Percentiles rank a stretch among this genome's conserved stretches.
These are phyloP conservation scores for Darksidea phi DNA, from an alignment of 495 filamentous ascomycete species.

Conservation along the genomic window DNA sequence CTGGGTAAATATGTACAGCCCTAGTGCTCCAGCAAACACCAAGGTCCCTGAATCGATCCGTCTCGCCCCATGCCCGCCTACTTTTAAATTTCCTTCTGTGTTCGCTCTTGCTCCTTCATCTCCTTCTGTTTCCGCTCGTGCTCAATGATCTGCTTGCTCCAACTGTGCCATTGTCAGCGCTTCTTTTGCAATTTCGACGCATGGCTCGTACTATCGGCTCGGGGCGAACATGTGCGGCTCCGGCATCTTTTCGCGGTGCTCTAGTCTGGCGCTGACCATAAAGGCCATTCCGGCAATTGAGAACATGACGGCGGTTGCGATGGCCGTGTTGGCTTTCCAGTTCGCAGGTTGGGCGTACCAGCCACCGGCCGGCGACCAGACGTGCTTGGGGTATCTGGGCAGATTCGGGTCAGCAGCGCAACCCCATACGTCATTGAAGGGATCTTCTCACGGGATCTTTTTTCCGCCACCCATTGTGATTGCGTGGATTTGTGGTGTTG, in stretches of 20 bases:
- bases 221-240: slow-evolving; percentile 87
- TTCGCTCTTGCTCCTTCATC: slow-evolving; percentile 81
- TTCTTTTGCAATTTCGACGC: not conserved
- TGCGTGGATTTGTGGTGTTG: slow-evolving; percentile 6
- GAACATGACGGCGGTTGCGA: slow-evolving; percentile 69
- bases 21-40: slow-evolving; percentile 33
- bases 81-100: slow-evolving; percentile 52
- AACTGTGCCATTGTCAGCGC: slow-evolving; percentile 54
- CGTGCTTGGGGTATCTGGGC: slow-evolving; percentile 93
- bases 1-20: slow-evolving; percentile 52
- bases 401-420: not conserved
- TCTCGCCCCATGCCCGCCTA: not conserved
- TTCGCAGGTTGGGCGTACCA: slow-evolving; percentile 94
- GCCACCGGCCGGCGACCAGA: slow-evolving; percentile 97
- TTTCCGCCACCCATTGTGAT: slow-evolving; percentile 65
- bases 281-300: slow-evolving; percentile 72
- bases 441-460: slow-evolving; percentile 79
- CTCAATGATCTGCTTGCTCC: slow-evolving; percentile 89
- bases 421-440: slow-evolving; percentile 33
- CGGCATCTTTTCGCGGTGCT: slow-evolving; percentile 79
- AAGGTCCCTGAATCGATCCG: slow-evolving; percentile 16
- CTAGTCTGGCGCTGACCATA: slow-evolving; percentile 79
- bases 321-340: slow-evolving; percentile 93
- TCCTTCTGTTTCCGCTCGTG: slow-evolving; percentile 72
- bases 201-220: slow-evolving; percentile 77